Conservation (phyloP, 1,284 basidiomycete genomes). For the Vanrija sp. region DNA sequence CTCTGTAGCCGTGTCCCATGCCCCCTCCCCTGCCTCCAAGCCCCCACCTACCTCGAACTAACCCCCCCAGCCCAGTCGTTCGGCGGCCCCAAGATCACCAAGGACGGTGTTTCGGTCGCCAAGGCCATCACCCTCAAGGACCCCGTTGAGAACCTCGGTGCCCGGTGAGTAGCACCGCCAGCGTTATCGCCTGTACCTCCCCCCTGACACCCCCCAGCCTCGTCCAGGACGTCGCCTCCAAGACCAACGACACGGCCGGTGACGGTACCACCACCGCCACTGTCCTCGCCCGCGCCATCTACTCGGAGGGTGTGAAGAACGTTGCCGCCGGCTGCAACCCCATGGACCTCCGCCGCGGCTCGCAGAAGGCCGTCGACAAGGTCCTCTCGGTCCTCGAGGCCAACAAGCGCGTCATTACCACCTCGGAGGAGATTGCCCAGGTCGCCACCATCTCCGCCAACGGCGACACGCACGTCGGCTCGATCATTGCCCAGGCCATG, state of each 20-base stretch:
- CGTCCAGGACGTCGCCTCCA: conserved; percentile 90
- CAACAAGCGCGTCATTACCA: conserved; percentile 92
- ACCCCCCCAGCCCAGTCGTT: conserved; percentile 64
- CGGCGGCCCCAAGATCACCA: conserved; percentile 97
- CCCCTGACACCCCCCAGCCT: conserved; percentile 57
- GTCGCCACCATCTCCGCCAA: conserved; percentile 99
- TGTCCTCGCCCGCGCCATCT: conserved; percentile 93
- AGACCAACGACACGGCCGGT: conserved; percentile 96
- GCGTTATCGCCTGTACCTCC: background rate
- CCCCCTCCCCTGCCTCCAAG: background rate
- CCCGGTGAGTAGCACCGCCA: conserved; percentile 61
- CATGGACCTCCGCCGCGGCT: conserved; percentile 96
- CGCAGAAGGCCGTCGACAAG: conserved; percentile 93
- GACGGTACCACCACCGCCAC: conserved; percentile 98
- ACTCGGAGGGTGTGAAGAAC: conserved; percentile 98
- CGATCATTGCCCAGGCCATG: conserved; percentile 98
- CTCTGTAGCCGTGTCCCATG: background rate
- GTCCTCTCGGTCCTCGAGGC: conserved; percentile 87
- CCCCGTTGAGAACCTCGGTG: conserved; percentile 98
- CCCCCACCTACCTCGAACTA: background rate
- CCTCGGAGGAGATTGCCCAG: conserved; percentile 88
- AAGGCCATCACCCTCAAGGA: conserved; percentile 92
- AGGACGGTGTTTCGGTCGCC: conserved; percentile 98
- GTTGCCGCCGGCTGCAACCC: conserved; percentile 98
- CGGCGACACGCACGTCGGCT: conserved; percentile 89